These are phyloP conservation scores for Cichorium intybus DNA, from an alignment of 140 eudicot species.

Conservation along the genomic window DNA sequence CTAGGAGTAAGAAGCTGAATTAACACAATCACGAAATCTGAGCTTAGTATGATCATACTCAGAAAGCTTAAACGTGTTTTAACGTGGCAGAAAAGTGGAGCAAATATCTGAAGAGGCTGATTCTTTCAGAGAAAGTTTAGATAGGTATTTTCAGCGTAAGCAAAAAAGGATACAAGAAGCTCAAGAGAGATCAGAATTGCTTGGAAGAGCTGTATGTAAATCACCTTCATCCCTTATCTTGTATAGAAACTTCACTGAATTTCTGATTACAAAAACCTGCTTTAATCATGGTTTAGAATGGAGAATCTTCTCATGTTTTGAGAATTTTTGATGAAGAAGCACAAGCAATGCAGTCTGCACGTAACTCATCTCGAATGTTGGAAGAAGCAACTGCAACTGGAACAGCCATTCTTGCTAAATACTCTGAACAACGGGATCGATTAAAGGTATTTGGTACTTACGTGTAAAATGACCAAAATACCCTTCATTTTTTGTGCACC, in stretches of 20 bases:
- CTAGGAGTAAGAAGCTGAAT: background rate
- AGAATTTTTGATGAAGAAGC: slow-evolving; percentile 93
- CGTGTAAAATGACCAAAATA: no score
- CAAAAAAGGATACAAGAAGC: slow-evolving; percentile 70
- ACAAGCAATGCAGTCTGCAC: slow-evolving; percentile 92
- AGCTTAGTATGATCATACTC: background rate
- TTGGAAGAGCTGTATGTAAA: slow-evolving; percentile 86
- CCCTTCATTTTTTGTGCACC: no score
- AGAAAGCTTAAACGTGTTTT: background rate
- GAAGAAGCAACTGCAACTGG: slow-evolving; percentile 91
- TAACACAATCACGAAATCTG: background rate
- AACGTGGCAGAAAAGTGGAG: slow-evolving; percentile 67
- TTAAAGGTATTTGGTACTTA: slow-evolving; percentile 60
- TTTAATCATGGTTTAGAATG: slow-evolving; percentile 45
- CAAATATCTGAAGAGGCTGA: slow-evolving; percentile 79
- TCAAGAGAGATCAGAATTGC: slow-evolving; percentile 79
- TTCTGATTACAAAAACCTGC: background rate
- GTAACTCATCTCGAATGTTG: slow-evolving; percentile 79
- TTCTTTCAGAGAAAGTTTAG: slow-evolving; percentile 69
- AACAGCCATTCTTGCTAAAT: slow-evolving; percentile 79
- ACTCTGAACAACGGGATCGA: slow-evolving; percentile 88
- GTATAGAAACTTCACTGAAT: slow-evolving; percentile 4
- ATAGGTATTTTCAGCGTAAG: slow-evolving; percentile 50
- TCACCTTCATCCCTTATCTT: background rate
- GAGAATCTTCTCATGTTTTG: slow-evolving; percentile 90